phyloP scores from a whole-genome alignment of 176 grass and related monocot species.

The Areca catechu region DNA sequence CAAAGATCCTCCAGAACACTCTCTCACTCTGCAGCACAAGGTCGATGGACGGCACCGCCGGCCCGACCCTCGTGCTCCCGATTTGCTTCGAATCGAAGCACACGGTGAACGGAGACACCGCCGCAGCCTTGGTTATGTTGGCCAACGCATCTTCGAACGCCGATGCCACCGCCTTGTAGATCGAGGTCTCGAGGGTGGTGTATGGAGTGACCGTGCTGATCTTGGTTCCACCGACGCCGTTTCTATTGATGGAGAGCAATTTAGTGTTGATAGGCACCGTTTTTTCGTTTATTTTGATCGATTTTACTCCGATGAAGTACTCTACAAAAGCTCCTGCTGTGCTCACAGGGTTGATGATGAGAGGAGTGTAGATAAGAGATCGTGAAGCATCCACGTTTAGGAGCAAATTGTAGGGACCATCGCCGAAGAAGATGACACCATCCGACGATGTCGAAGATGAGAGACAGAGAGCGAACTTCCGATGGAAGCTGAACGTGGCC shows the following conservation, averaged over 20 bases:
- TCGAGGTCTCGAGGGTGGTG: slow-evolving; percentile 53
- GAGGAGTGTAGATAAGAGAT: slow-evolving; percentile 54
- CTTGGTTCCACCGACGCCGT: slow-evolving; percentile 55
- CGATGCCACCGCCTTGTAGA: slow-evolving; percentile 40
- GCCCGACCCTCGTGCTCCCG: slow-evolving; percentile 38
- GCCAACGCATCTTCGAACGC: slow-evolving; percentile 38
- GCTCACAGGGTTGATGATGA: slow-evolving; percentile 66
- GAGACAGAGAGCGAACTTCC: slow-evolving; percentile 63
- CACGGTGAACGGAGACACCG: slow-evolving; percentile 46
- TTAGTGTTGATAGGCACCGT: slow-evolving; percentile 41
- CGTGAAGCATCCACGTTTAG: slow-evolving; percentile 27
- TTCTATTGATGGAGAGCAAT: slow-evolving; percentile 42
- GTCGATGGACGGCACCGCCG: slow-evolving; percentile 50
- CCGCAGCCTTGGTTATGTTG: slow-evolving; percentile 18
- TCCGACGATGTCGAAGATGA: not conserved
- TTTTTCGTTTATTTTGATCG: slow-evolving; percentile 44
- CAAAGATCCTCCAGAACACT: slow-evolving; percentile 47
- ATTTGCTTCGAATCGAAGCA: slow-evolving; percentile 53
- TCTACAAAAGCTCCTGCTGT: slow-evolving; percentile 45
- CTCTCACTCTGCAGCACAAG: slow-evolving; percentile 40
- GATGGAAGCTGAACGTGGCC: slow-evolving; percentile 39
- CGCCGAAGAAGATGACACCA: slow-evolving; percentile 43
- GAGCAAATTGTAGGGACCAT: slow-evolving; percentile 50
- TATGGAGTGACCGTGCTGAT: slow-evolving; percentile 59
- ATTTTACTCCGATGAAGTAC: slow-evolving; percentile 65